Base-by-base conservation (phyloP, 805 yeast genomes). In the Nakazawaea siamensis region DNA sequence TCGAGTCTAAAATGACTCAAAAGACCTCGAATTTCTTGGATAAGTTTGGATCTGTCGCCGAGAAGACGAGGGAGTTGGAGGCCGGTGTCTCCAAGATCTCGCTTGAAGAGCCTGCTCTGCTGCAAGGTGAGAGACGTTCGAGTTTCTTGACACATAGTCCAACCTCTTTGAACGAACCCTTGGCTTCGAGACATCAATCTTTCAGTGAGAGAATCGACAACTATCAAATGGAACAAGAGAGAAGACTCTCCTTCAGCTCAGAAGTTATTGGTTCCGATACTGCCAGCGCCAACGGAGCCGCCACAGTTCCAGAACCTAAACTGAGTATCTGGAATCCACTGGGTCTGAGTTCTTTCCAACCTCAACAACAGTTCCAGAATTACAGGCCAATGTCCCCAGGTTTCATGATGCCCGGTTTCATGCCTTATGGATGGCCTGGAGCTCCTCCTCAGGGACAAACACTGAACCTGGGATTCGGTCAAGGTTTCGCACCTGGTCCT, bases 51-150 rank as follows among this genome's bases (percentile, higher is more conserved):
- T 60, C 74, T 2, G 79, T 78, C 13, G 79, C 81, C 5, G 84
- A 78, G 38, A 79, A 80, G 31, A 78, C 86, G 0, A 62, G 80
- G 46, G 86, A 78, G 44, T 62, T 76, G 29, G 84, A 77, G 45
- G 60, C 61, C 34, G 68, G 66, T 10, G 48, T 72, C 35, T 64
- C 66, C 12, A 16, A 9, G 12, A 16, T 35, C 14, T 7, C 12
- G 14, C 4, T 35, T 6, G 29, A 29, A 5, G 38, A 35, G 19
- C n/a, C 5, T 7, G 19, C 17, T 5, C 16, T 8, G 19, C 10
- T 5, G 29, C 15, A 13, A 7, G 23, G 21, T 12, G 23, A 27
- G 7, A 17, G 18, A 5, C 24, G 46, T 26, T 42, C 45, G 31
- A 47, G 51, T 9, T 49, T 50, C 12, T 24, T 29, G 3, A 20